A percentile compares a stretch with the other conserved stretches of the same genome.
Conservation (phyloP, 1,139 yeast genomes). For the Geotrichum citri-aurantii region DNA sequence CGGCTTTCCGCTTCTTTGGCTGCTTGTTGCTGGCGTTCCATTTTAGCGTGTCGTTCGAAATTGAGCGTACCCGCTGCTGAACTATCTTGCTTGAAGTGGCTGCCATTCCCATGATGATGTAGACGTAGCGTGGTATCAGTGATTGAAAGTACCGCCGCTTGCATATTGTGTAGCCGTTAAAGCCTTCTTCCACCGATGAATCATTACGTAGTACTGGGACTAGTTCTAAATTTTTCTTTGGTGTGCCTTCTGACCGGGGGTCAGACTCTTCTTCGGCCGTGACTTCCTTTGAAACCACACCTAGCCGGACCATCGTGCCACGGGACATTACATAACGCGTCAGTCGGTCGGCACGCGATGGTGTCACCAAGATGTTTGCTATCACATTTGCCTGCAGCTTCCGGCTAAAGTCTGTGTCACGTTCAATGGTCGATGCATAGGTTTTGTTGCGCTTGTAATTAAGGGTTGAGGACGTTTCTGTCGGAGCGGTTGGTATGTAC, state of each 20-base stretch:
- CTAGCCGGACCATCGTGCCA: conserved; percentile 28
- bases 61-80: background rate
- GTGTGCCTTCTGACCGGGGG: background rate
- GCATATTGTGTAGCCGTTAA: conserved; percentile 4
- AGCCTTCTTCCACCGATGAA: background rate
- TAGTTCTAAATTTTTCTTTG: background rate
- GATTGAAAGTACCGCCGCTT: background rate
- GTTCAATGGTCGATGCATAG: background rate
- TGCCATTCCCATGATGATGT: background rate
- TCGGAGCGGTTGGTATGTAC: background rate
- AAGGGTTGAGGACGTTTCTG: background rate
- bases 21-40: background rate
- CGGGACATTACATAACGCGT: conserved; percentile 28
- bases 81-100: background rate
- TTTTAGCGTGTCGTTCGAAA: background rate
- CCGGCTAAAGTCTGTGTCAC: conserved; percentile 1
- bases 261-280: background rate
- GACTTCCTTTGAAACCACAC: conserved; percentile 19
- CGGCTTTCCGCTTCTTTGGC: background rate
- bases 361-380: conserved; percentile 31
- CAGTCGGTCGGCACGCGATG: conserved; percentile 28
- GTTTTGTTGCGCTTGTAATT: background rate
- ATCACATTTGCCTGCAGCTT: conserved; percentile 25
- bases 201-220: background rate
- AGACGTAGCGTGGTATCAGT: background rate